Base-by-base conservation (phyloP, 2,329 filamentous ascomycete genomes). In the Aspergillus fischeri region DNA sequence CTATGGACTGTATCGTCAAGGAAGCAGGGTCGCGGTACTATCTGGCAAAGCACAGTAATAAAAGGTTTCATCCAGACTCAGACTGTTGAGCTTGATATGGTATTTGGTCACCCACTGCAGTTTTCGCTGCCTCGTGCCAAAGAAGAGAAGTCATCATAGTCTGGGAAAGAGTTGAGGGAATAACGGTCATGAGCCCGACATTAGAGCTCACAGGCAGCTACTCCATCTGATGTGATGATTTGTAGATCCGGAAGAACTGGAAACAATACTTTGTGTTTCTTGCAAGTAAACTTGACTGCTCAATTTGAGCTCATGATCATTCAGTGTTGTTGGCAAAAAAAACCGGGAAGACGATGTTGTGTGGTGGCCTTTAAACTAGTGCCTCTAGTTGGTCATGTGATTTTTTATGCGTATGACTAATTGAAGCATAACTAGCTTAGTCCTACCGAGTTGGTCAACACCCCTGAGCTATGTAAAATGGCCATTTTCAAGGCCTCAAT, bases 61-160 rank as follows among this genome's bases (percentile, higher is more conserved):
- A 42, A 53, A 45, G 42, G 29, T 29, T 48, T 32, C 55, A 52
- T 58, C 49, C 42, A n/a, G 56, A 66, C 65, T 69, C 67, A 70
- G 66, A 70, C 65, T 69, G 66, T 70, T 69, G 67, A 69, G 65
- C 67, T 71, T 70, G 65, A 67, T 63, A 63, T 63, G 57, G 47
- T 49, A 58, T 56, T 49, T 38, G 56, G 59, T 54, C 62, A 67
- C 58, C 61, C 65, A 67, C 57, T 52, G 62, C 58, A 62, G 60
- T 57, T 53, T 29, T 51, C 48, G 48, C 58, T 59, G 64, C 63
- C 50, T 69, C 64, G 62, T 65, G 57, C 62, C 64, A 65, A 65
- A 55, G 64, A 53, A 65, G 62, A 54, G 53, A 53, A 41, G 62
- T 69, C 67, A 69, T 69, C 66, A 69, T 65, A 52, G 64, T 65